Percentiles rank a stretch among this genome's conserved stretches.
Conservation (phyloP, 2,329 filamentous ascomycete genomes). For the Colletotrichum abscissum region DNA sequence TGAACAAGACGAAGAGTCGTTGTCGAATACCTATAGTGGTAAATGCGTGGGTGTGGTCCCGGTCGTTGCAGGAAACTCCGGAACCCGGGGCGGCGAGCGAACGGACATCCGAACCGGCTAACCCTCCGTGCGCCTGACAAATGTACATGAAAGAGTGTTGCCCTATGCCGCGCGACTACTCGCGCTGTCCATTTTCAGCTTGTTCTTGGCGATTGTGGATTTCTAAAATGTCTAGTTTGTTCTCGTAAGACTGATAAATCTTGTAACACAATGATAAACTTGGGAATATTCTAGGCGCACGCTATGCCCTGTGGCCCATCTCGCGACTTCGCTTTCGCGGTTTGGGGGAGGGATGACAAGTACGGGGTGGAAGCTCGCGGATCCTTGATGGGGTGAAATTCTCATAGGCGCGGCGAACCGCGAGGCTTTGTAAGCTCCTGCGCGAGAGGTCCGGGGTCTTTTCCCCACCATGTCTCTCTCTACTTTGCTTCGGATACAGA, state of each 20-base stretch:
- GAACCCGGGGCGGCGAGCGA: background rate
- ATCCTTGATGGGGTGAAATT: background rate
- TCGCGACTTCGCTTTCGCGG: too few relatives aligned
- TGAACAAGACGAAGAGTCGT: too few relatives aligned
- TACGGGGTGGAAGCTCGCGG: slow-evolving; percentile 9
- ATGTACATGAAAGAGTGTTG: background rate
- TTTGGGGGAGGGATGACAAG: background rate
- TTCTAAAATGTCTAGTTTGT: background rate
- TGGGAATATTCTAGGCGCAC: too few relatives aligned
- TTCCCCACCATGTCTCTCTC: background rate
- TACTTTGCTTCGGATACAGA: background rate
- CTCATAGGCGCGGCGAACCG: background rate
- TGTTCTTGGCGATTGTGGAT: background rate
- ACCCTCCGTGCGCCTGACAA: background rate
- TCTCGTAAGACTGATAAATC: background rate
- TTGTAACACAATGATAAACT: background rate
- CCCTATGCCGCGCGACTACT: background rate
- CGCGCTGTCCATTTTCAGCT: background rate
- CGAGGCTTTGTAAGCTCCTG: slow-evolving; percentile 19
- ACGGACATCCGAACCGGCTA: background rate
- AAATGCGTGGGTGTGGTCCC: background rate
- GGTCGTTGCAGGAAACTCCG: background rate
- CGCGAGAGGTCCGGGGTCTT: background rate
- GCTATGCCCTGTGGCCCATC: too few relatives aligned
- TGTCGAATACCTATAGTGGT: background rate